Evolutionary conservation across 2,329 filamentous ascomycete genomes (phyloP).

Genomic region (Teratosphaeria destructans): DNA sequence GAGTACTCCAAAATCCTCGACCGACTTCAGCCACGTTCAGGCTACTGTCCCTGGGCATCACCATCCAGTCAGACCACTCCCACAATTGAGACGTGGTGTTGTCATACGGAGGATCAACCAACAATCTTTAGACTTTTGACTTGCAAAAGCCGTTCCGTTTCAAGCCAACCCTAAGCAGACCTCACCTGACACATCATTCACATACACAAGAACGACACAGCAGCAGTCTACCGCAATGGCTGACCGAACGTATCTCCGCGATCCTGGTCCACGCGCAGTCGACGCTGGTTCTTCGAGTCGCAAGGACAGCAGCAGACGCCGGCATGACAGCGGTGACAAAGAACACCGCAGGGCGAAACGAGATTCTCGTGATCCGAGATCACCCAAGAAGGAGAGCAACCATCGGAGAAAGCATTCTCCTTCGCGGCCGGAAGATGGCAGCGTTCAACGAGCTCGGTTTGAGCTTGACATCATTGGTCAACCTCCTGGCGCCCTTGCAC

Average conservation of each 20-base stretch:
- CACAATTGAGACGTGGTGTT: not conserved
- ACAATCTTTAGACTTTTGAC: not conserved
- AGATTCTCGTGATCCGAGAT: conserved; percentile 10
- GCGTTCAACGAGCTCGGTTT: conserved; percentile 16
- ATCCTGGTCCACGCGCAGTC: conserved; percentile 20
- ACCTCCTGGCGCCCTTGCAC: conserved; percentile 14
- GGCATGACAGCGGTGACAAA: conserved; percentile 12
- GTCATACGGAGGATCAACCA: not conserved
- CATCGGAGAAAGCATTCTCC: conserved; percentile 15
- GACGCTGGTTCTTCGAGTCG: conserved; percentile 12
- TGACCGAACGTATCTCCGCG: conserved; percentile 19
- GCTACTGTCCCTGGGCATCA: not conserved
- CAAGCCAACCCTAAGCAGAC: conserved; percentile 2
- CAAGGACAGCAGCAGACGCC: conserved; percentile 14
- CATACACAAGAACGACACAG: conserved; percentile 2
- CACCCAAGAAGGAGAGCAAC: conserved; percentile 17
- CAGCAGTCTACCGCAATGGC: conserved; percentile 9
- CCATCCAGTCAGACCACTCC: not conserved
- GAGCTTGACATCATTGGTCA: conserved; percentile 24
- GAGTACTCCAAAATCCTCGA: not conserved
- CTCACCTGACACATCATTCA: not conserved
- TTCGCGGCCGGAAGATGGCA: conserved; percentile 1
- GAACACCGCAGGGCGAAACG: conserved; percentile 12
- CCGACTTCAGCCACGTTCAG: not conserved
- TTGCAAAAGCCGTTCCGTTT: not conserved